Base-by-base conservation (phyloP, 352 stramenopile genomes). In the Nothophytophthora sp. region DNA sequence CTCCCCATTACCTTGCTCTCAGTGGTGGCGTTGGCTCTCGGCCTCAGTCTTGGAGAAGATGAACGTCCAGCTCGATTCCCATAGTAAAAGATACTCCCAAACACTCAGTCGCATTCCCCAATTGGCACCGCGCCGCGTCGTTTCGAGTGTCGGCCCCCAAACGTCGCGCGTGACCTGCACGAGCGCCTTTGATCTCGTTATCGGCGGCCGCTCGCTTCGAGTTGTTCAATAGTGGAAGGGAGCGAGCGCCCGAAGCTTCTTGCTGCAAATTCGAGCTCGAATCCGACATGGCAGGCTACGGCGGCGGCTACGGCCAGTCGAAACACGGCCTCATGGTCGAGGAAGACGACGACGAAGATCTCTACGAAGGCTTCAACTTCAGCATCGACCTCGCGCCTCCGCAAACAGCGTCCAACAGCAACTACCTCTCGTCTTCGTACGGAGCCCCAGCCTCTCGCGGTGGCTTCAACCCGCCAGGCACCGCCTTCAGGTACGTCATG, bases 311-410 rank as follows among this genome's bases (percentile, higher is more conserved):
- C 42, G 67, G 72, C 34, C 69, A 84, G 54, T 60, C 69, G 19
- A 83, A 84, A 61, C 66, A 81, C 40, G 73, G 60, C 2, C 73
- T 87, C 35, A 70, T 91, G 48, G 65, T 76, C 37, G 76, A 88
- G 23, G 81, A 90, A 30, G 82, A 92, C n/a, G 78, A 88, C 4
- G 79, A 96, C 23, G 86, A 95, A 43, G 87, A 96, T 50, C 63
- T 96, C 41, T 96, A 96, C 62, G 85, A 93, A 50, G 86, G 81
- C n/a, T 96, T 94, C 63, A 93, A 95, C 73, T 94, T 92, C 50
- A 87, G 72, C 46, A 93, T 95, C 58, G 75, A 95, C 38, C 70
- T 90, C 20, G 81, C 80, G 2, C 81, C 81, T 27, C 79, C 78
- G 18, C 78, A 91, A 56, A 91, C 81, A 2, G 77, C 80, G 38